Percentiles rank a stretch among this genome's conserved stretches.
Conservation (phyloP, 331 rosid species). For the Cydonia oblonga region DNA sequence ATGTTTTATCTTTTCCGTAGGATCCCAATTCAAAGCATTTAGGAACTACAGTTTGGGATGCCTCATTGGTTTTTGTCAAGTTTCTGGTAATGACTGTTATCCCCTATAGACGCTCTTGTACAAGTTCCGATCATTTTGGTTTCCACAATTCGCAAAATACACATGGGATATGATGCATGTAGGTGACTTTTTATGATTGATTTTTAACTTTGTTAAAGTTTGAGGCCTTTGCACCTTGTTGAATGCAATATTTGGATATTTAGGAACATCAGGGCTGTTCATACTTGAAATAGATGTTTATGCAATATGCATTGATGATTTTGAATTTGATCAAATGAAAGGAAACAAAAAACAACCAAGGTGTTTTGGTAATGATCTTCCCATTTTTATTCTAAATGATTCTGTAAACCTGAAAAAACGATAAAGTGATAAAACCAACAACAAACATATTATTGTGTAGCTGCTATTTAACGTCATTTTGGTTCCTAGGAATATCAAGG, state of each 20-base stretch:
- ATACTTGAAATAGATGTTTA: background rate
- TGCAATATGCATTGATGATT: background rate
- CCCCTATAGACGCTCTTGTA: conserved; percentile 2
- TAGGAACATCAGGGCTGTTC: background rate
- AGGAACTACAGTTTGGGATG: conserved; percentile 98
- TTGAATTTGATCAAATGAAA: background rate
- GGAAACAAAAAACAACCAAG: background rate
- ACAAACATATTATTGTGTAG: background rate
- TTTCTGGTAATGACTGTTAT: conserved; percentile 52
- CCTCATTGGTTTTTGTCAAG: conserved; percentile 80
- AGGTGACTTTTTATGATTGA: background rate
- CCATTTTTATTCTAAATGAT: background rate
- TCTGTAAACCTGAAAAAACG: background rate
- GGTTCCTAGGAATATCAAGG: background rate
- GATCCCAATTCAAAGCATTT: conserved; percentile 94
- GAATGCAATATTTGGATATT: background rate
- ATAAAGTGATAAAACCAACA: background rate
- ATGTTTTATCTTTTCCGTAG: conserved; percentile 26
- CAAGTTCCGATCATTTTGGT: background rate
- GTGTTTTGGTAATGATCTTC: background rate
- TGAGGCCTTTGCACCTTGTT: background rate
- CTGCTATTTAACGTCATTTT: background rate
- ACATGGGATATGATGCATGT: background rate
- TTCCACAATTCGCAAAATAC: background rate
- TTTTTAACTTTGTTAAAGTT: background rate